Conservation (phyloP, 176 grass and related monocot species). For the Aegilops tauschii region DNA sequence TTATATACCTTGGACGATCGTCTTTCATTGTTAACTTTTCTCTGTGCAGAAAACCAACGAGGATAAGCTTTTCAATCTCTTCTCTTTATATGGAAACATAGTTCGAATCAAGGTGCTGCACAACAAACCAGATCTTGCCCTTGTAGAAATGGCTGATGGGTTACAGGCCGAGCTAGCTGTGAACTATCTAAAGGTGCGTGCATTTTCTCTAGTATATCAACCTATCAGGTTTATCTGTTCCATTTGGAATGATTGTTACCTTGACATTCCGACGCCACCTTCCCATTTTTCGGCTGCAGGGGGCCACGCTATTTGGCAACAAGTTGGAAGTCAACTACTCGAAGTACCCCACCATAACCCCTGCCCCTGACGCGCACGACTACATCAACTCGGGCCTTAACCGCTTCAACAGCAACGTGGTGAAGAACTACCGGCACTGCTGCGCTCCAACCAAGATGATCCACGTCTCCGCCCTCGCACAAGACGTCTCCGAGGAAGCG, state of each 20-base stretch:
- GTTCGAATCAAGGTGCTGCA: conserved; percentile 82
- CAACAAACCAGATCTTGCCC: conserved; percentile 95
- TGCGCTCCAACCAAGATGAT: conserved; percentile 93
- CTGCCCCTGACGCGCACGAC: conserved; percentile 66
- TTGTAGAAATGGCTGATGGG: conserved; percentile 96
- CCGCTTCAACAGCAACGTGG: conserved; percentile 73
- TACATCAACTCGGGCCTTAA: conserved; percentile 76
- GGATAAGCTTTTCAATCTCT: conserved; percentile 95
- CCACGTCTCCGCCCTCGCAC: conserved; percentile 84
- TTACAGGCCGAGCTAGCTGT: conserved; percentile 94
- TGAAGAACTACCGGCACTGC: conserved; percentile 93
- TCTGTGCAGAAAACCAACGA: conserved; percentile 81
- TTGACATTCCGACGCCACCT: not conserved
- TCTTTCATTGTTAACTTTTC: conserved; percentile 1
- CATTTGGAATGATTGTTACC: conserved; percentile 12
- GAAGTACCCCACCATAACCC: conserved; percentile 74
- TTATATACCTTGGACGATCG: not conserved
- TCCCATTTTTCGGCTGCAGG: conserved; percentile 33
- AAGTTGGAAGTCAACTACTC: conserved; percentile 89
- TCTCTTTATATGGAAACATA: conserved; percentile 97
- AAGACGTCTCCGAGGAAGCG: conserved; percentile 61
- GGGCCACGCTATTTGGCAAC: conserved; percentile 67
- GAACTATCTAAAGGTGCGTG: conserved; percentile 74
- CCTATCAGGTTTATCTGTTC: not conserved
- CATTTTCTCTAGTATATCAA: not conserved